These are phyloP conservation scores for Penicillium lividum DNA, from an alignment of 495 filamentous ascomycete species.

Conservation along the genomic window DNA sequence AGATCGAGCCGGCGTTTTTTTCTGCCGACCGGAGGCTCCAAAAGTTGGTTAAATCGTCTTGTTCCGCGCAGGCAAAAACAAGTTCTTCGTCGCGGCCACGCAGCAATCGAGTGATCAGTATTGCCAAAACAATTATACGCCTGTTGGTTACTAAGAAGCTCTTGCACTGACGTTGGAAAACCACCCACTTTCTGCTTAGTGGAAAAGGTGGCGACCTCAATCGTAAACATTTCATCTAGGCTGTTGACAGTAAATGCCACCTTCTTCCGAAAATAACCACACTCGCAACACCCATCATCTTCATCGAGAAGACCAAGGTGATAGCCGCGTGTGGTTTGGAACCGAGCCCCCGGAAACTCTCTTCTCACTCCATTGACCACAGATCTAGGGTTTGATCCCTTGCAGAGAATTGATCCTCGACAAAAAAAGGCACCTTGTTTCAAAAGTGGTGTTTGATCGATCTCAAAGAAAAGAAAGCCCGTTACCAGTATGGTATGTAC, in stretches of 20 bases:
- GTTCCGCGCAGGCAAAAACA: slow-evolving; percentile 17
- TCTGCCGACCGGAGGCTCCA: slow-evolving; percentile 2
- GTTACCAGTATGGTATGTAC: slow-evolving; percentile 20
- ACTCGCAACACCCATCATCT: slow-evolving; percentile 18
- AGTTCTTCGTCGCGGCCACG: slow-evolving; percentile 12
- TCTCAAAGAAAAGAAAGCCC: slow-evolving; percentile 27
- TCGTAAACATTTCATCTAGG: slow-evolving; percentile 18
- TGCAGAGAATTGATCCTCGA: slow-evolving; percentile 14
- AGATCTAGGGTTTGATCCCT: slow-evolving; percentile 9
- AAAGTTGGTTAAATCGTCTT: slow-evolving; percentile 10
- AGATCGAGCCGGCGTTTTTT: background rate
- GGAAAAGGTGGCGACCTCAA: slow-evolving; percentile 12
- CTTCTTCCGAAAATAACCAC: slow-evolving; percentile 24
- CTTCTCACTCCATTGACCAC: slow-evolving; percentile 15
- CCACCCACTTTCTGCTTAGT: slow-evolving; percentile 19
- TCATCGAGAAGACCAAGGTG: slow-evolving; percentile 15
- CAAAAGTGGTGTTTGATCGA: slow-evolving; percentile 16
- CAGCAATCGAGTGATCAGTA: slow-evolving; percentile 17
- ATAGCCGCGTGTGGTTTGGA: slow-evolving; percentile 8
- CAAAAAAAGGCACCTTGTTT: slow-evolving; percentile 18
- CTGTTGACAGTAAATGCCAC: slow-evolving; percentile 19
- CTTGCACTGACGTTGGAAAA: slow-evolving; percentile 21
- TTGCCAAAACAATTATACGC: slow-evolving; percentile 19
- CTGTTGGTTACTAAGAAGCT: slow-evolving; percentile 20
- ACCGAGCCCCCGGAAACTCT: slow-evolving; percentile 16